Percentiles rank a stretch among this genome's conserved stretches.
Conservation (phyloP, 2,329 filamentous ascomycete species). For the Penicillium brevicompactum region DNA sequence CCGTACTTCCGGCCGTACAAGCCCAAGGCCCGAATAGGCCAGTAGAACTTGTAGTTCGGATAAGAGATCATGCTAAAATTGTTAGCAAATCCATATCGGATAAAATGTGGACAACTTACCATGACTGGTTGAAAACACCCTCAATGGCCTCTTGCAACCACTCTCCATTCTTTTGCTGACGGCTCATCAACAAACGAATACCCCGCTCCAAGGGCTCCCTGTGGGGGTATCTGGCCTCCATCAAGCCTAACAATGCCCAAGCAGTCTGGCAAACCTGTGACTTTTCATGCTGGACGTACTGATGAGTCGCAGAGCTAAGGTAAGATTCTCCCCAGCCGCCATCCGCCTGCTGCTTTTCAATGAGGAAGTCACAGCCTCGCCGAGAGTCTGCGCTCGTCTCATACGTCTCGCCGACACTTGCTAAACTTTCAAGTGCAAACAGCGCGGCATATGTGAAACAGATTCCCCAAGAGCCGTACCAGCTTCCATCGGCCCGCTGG, state of each 20-base stretch:
- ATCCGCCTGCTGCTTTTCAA: slow-evolving; percentile 81
- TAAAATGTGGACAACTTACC: slow-evolving; percentile 55
- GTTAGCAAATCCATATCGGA: slow-evolving; percentile 3
- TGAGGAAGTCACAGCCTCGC: slow-evolving; percentile 80
- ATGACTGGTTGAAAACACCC: slow-evolving; percentile 98
- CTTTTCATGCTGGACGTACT: slow-evolving; percentile 74
- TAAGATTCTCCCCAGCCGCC: slow-evolving; percentile 98
- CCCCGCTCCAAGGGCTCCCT: slow-evolving; percentile 71
- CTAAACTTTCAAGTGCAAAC: slow-evolving; percentile 90
- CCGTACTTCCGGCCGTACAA: slow-evolving; percentile 79
- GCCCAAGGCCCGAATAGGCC: slow-evolving; percentile 89
- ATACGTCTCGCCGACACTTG: slow-evolving; percentile 79
- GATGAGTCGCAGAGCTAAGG: slow-evolving; percentile 74
- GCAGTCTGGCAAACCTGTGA: slow-evolving; percentile 94
- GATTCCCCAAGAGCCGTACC: slow-evolving; percentile 98
- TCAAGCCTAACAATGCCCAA: slow-evolving; percentile 80
- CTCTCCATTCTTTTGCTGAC: slow-evolving; percentile 86
- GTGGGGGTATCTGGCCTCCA: slow-evolving; percentile 82
- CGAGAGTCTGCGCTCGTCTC: slow-evolving; percentile 69
- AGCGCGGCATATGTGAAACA: slow-evolving; percentile 97
- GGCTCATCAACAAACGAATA: slow-evolving; percentile 76
- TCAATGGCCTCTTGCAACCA: slow-evolving; percentile 96
- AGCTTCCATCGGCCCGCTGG: slow-evolving; percentile 81
- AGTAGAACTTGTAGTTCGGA: slow-evolving; percentile 98
- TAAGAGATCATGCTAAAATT: slow-evolving; percentile 86